Evolutionary conservation across 2,329 filamentous ascomycete genomes (phyloP).

Genomic region (Diaporthe sp.): DNA sequence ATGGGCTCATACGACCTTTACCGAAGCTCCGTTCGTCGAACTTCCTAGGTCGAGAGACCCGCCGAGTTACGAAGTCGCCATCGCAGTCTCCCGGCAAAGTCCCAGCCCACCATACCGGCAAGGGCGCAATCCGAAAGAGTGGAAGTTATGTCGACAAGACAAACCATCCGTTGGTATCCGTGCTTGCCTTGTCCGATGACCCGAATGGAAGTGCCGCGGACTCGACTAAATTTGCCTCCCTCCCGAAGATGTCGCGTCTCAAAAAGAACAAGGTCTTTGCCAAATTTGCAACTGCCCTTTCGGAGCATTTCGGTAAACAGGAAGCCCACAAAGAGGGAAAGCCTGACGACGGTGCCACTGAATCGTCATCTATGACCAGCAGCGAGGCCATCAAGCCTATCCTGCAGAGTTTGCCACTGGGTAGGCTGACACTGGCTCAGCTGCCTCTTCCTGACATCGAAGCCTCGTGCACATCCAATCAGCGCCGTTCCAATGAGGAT

Average conservation of each 20-base stretch:
- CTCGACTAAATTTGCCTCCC: not conserved
- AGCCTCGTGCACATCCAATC: not conserved
- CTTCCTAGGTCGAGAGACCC: not conserved
- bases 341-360: not conserved
- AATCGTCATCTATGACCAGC: not conserved
- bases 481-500: constrained; percentile 46
- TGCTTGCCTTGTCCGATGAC: not conserved
- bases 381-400: not conserved
- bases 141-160: constrained; percentile 12
- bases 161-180: constrained; percentile 28
- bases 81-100: not conserved
- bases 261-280: constrained; percentile 36
- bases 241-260: constrained; percentile 33
- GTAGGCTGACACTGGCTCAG: constrained; percentile 5
- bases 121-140: not conserved
- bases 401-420: not conserved
- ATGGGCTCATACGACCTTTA: constrained; percentile 30
- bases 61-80: not conserved
- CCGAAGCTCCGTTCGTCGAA: constrained; percentile 28
- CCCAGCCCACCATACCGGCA: not conserved
- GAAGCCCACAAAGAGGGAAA: constrained; percentile 5
- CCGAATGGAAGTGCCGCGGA: constrained; percentile 18
- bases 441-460: constrained; percentile 43
- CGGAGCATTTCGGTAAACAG: constrained; percentile 35
- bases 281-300: constrained; percentile 37